These are phyloP conservation scores for Verticillium longisporum DNA, from an alignment of 2,329 filamentous ascomycete species.

Conservation along the genomic window DNA sequence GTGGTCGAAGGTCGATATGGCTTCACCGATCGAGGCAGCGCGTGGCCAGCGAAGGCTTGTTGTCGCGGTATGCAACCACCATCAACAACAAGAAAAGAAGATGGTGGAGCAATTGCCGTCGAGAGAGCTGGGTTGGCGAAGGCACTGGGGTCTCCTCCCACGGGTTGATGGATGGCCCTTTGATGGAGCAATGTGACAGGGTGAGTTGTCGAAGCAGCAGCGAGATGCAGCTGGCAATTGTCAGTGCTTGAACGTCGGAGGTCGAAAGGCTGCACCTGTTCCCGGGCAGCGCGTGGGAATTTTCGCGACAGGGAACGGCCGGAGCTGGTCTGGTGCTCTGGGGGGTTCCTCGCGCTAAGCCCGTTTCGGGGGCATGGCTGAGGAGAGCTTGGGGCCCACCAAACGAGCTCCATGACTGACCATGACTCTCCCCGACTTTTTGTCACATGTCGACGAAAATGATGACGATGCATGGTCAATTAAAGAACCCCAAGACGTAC, in stretches of 20 bases:
- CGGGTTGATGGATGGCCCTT: not conserved
- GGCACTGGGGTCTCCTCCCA: not conserved
- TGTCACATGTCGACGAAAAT: not conserved
- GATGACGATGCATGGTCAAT: not conserved
- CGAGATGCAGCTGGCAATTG: not conserved
- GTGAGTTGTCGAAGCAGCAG: not conserved
- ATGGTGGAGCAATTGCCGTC: not conserved
- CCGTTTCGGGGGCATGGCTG: slow-evolving; percentile 25
- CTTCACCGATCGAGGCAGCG: slow-evolving; percentile 8
- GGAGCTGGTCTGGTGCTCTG: not conserved
- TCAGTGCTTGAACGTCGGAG: not conserved
- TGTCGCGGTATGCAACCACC: slow-evolving; percentile 14
- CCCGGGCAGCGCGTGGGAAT: slow-evolving; percentile 22
- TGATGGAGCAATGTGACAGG: not conserved
- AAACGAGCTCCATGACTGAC: not conserved
- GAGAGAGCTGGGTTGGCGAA: not conserved
- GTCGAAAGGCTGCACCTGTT: slow-evolving; percentile 20
- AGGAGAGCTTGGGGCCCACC: slow-evolving; percentile 1
- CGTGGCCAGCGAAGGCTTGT: slow-evolving; percentile 10
- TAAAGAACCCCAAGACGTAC: not conserved
- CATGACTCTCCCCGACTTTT: not conserved
- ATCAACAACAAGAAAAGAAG: not conserved
- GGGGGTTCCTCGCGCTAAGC: slow-evolving; percentile 19
- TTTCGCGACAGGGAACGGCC: slow-evolving; percentile 21
- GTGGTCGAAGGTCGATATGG: not conserved